phyloP scores from a whole-genome alignment of 495 filamentous ascomycete species.

The Polyplosphaeria fusca region DNA sequence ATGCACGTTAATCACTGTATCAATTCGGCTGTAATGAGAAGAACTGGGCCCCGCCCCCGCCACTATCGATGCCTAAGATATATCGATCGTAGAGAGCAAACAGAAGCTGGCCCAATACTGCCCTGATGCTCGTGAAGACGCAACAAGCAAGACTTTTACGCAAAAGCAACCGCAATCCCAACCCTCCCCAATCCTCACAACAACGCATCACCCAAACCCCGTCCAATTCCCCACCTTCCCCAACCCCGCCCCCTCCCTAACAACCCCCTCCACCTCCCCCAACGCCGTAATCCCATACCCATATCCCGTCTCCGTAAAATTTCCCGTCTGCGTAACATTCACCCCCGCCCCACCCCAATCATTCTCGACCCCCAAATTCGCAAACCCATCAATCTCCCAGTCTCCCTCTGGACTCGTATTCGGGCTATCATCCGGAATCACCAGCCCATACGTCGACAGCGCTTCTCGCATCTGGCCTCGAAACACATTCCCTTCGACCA shows the following conservation, averaged over 20 bases:
- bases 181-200: no score
- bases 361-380: slow-evolving; percentile 46
- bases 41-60: no score
- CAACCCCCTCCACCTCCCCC: slow-evolving; percentile 37
- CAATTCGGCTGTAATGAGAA: no score
- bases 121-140: no score
- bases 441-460: slow-evolving; percentile 48
- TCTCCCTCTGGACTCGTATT: slow-evolving; percentile 43
- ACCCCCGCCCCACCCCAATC: slow-evolving; percentile 41
- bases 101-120: no score
- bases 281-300: slow-evolving; percentile 41
- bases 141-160: no score
- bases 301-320: slow-evolving; percentile 44
- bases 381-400: slow-evolving; percentile 44
- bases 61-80: no score
- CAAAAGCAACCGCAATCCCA: no score
- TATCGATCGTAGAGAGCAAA: no score
- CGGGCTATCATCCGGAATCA: slow-evolving; percentile 46
- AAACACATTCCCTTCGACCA: slow-evolving; percentile 44
- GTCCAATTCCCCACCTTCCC: no score
- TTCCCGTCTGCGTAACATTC: slow-evolving; percentile 47
- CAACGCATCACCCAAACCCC: no score
- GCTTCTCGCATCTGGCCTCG: slow-evolving; percentile 43
- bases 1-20: no score
- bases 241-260: slow-evolving; percentile 41